Evolutionary conservation across 495 filamentous ascomycete genomes (phyloP).

Genomic region (Xylaria longipes): DNA sequence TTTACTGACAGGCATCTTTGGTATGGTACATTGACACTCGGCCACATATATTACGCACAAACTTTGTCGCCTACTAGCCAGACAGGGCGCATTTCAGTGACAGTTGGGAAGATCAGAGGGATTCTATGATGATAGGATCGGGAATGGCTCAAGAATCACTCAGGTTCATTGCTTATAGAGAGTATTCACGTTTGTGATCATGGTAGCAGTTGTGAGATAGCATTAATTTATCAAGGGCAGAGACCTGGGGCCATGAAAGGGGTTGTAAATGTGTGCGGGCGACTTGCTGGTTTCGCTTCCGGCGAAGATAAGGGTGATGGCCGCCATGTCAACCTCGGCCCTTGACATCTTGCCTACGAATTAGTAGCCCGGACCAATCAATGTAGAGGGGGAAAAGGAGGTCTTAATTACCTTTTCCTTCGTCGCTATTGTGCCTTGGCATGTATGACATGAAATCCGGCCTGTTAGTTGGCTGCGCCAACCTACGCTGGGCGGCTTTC

Average conservation of each 20-base stretch:
- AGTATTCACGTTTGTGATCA: too few species aligned
- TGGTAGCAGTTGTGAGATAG: slow-evolving; percentile 47
- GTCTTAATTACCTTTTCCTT: background rate
- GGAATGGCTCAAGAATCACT: too few species aligned
- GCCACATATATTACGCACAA: too few species aligned
- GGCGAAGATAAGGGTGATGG: slow-evolving; percentile 37
- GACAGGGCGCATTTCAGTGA: too few species aligned
- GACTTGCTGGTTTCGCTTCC: slow-evolving; percentile 63
- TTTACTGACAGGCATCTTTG: too few species aligned
- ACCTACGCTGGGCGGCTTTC: background rate
- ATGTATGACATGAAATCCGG: slow-evolving; percentile 30
- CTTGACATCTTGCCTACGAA: background rate
- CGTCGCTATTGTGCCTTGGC: slow-evolving; percentile 20
- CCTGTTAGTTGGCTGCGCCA: background rate
- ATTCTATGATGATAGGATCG: too few species aligned
- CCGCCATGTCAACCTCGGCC: slow-evolving; percentile 19
- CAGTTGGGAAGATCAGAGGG: too few species aligned
- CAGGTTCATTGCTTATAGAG: too few species aligned
- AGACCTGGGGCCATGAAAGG: background rate
- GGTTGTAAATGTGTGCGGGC: background rate
- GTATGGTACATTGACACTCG: too few species aligned
- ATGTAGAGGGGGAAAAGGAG: background rate
- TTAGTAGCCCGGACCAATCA: background rate
- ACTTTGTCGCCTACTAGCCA: too few species aligned
- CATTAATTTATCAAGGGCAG: background rate